A percentile compares a stretch with the other conserved stretches of the same genome.
These are phyloP conservation scores for Colletotrichum sp. DNA, from an alignment of 2,329 filamentous ascomycete genomes.

Conservation along the genomic window DNA sequence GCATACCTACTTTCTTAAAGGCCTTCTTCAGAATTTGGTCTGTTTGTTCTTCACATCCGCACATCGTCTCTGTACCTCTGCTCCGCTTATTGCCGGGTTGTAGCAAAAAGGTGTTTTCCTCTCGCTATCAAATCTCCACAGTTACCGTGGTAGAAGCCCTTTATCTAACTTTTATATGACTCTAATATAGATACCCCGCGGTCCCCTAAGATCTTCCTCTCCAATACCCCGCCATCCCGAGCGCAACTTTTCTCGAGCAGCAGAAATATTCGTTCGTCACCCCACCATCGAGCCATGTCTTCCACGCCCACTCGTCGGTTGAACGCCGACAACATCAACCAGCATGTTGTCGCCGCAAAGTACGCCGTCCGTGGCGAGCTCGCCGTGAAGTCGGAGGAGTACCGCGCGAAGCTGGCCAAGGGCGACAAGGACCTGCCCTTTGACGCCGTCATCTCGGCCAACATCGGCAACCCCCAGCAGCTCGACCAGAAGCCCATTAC, in stretches of 20 bases:
- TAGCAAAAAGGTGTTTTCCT: neutral
- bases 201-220: constrained; percentile 11
- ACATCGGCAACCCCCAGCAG: constrained; percentile 99
- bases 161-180: constrained; percentile 22
- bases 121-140: constrained; percentile 8
- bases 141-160: constrained; percentile 9
- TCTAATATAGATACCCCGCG: constrained; percentile 23
- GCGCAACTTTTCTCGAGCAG: constrained; percentile 21
- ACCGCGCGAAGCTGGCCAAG: constrained; percentile 74
- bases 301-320: constrained; percentile 53
- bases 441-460: constrained; percentile 90
- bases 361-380: constrained; percentile 98
- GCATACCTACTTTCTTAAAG: neutral
- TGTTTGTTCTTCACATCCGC: neutral
- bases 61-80: neutral
- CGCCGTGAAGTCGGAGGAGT: constrained; percentile 90
- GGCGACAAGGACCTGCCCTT: constrained; percentile 75
- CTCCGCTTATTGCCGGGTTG: neutral
- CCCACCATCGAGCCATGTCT: constrained; percentile 37
- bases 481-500: constrained; percentile 99
- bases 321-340: constrained; percentile 89
- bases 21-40: neutral
- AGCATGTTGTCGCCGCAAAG: constrained; percentile 82
- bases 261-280: constrained; percentile 15
- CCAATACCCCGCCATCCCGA: constrained; percentile 21